Conservation (phyloP, 345 rosid genomes). For the Boechera divaricarpa region DNA sequence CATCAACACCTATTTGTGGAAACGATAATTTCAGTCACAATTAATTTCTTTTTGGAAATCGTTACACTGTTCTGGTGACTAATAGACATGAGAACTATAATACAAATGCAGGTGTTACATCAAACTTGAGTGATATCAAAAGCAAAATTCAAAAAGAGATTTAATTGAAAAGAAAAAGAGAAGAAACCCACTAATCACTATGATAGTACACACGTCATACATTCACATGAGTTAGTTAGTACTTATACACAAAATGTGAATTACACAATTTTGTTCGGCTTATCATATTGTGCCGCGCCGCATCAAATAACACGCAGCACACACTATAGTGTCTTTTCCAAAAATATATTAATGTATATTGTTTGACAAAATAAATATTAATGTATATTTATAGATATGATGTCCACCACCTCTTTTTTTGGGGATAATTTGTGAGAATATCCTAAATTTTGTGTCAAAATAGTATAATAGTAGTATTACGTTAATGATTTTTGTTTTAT, state of each 20-base stretch:
- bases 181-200: conserved; percentile 12
- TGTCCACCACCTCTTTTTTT: background rate
- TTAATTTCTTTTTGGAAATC: background rate
- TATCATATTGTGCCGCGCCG: background rate
- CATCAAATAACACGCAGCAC: conserved; percentile 1
- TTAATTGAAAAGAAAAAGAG: background rate
- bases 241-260: background rate
- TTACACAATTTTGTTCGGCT: background rate
- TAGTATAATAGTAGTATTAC: background rate
- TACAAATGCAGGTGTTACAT: conserved; percentile 36
- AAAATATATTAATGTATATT: too few relatives aligned
- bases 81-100: conserved; percentile 16
- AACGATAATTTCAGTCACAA: background rate
- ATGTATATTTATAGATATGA: too few relatives aligned
- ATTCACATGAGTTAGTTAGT: background rate
- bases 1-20: background rate
- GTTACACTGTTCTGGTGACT: conserved; percentile 20
- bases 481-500: too few relatives aligned
- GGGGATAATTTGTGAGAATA: background rate
- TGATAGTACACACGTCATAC: conserved; percentile 24
- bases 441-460: background rate
- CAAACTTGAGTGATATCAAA: conserved; percentile 31
- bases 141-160: background rate
- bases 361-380: too few relatives aligned
- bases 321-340: background rate